These are phyloP conservation scores for Hanseniaspora singularis DNA, from an alignment of 805 yeast genomes.

Conservation along the genomic window DNA sequence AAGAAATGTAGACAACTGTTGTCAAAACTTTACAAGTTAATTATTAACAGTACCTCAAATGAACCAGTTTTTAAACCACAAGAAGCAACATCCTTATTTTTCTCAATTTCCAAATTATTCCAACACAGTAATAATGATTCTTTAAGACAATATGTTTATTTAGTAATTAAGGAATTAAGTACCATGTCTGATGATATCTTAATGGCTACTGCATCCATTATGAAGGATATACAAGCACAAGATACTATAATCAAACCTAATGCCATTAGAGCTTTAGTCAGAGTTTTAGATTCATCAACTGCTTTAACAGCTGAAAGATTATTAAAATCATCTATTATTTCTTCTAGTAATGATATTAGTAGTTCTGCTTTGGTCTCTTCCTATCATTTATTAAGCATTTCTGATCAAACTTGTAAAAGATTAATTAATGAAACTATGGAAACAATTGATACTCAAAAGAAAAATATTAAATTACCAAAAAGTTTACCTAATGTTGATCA, in stretches of 20 bases:
- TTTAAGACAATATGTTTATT: slow-evolving; percentile 83
- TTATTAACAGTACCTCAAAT: slow-evolving; percentile 24
- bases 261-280: slow-evolving; percentile 81
- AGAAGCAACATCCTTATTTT: slow-evolving; percentile 86
- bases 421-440: slow-evolving; percentile 93
- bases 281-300: slow-evolving; percentile 80
- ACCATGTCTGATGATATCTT: slow-evolving; percentile 77
- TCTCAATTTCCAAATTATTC: slow-evolving; percentile 85
- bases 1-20: slow-evolving; percentile 73
- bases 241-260: slow-evolving; percentile 80
- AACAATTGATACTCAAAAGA: slow-evolving; percentile 44
- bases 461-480: slow-evolving; percentile 27
- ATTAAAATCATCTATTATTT: slow-evolving; percentile 86
- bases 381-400: slow-evolving; percentile 78
- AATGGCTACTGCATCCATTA: slow-evolving; percentile 95
- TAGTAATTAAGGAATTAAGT: slow-evolving; percentile 86
- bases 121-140: slow-evolving; percentile 77
- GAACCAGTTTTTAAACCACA: slow-evolving; percentile 53
- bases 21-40: slow-evolving; percentile 68
- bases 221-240: slow-evolving; percentile 93
- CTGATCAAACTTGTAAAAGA: slow-evolving; percentile 83
- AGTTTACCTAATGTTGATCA: slow-evolving; percentile 28
- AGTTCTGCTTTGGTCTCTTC: slow-evolving; percentile 91
- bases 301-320: slow-evolving; percentile 88
- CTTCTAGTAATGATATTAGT: slow-evolving; percentile 71